These are phyloP conservation scores for Drechslerella coelobrocha DNA, from an alignment of 2,329 filamentous ascomycete species.

Conservation along the genomic window DNA sequence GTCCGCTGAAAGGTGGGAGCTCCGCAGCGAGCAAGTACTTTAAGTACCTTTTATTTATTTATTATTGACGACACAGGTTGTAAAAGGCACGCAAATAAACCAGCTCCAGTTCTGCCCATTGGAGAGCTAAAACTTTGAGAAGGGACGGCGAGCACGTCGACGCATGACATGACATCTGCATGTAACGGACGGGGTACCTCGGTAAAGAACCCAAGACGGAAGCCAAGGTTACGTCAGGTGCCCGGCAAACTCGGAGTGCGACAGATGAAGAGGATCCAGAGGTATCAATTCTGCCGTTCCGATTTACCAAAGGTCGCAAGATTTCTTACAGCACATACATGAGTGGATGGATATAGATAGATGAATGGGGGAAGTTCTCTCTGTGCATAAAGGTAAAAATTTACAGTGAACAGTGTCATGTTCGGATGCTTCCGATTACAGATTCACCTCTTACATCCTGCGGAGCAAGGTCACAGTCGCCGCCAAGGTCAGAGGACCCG, in stretches of 20 bases:
- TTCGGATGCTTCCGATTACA: too few relatives aligned
- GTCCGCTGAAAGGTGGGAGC: not conserved
- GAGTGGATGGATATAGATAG: not conserved
- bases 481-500: not conserved
- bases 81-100: too few relatives aligned
- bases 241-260: constrained; percentile 38
- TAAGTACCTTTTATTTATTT: too few relatives aligned
- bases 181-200: too few relatives aligned
- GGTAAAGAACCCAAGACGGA: not conserved
- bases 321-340: not conserved
- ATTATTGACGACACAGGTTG: too few relatives aligned
- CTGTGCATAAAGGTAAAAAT: not conserved
- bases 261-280: not conserved
- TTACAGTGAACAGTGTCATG: not conserved
- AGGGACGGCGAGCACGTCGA: too few relatives aligned
- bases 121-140: too few relatives aligned
- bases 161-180: too few relatives aligned
- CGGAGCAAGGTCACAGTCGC: constrained; percentile 1
- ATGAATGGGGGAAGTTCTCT: not conserved
- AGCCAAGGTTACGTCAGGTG: not conserved
- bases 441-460: too few relatives aligned
- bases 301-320: too few relatives aligned
- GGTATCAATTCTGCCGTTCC: too few relatives aligned
- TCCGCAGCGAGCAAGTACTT: not conserved
- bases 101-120: too few relatives aligned